Evolutionary conservation across 208 protist species (phyloP), one percentile per base, ranked within the genome.

Genomic region (Blechomonas ayalai): DNA sequence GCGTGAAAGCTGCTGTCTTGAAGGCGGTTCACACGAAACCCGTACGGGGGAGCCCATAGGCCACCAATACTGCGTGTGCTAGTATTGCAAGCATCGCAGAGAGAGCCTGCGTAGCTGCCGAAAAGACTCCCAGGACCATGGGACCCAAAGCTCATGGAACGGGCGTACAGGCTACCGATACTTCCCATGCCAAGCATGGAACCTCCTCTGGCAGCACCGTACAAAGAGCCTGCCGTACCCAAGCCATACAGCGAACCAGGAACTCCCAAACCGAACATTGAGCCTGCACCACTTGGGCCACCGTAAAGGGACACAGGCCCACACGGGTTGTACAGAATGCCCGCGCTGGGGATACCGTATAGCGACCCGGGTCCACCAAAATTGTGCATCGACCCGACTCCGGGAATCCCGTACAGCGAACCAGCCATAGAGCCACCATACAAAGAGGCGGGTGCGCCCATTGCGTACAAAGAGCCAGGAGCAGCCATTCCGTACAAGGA

Each of bases 41-140:
- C 27, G 39, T 58, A 58, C 16, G 29, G 33, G 1, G 52, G 33
- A 4, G 34, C 52, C 13, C 34, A 59, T 13, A 59, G 24, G 31
- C 52, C 52, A 20, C 45, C 43, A 16, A 52, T 27, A 28, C 43
- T 52, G 43, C 43, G 15, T 16, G 15, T 18, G 38, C 42, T 8
- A 29, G 8, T 16, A 4, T 36, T 4, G 5, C 39, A 18, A 13
- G 8, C 22, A 25, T 15, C 52, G n/a, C 16, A 9, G n/a, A 46
- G 20, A 9, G 40, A 46, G 38, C 25, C 22, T n/a, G 32, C 46
- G 12, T 28, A 22, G 10, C 18, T 34, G 39, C 51, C 42, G 40
- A 55, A 59, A 34, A 61, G 23, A 39, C 58, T 66, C 48, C 53
- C 53, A 28, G 29, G 47, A 33, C 52, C 57, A 43, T 48, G 58